Evolutionary conservation across 306 rosid genomes (phyloP).

Genomic region (Cucurbita ficifolia): DNA sequence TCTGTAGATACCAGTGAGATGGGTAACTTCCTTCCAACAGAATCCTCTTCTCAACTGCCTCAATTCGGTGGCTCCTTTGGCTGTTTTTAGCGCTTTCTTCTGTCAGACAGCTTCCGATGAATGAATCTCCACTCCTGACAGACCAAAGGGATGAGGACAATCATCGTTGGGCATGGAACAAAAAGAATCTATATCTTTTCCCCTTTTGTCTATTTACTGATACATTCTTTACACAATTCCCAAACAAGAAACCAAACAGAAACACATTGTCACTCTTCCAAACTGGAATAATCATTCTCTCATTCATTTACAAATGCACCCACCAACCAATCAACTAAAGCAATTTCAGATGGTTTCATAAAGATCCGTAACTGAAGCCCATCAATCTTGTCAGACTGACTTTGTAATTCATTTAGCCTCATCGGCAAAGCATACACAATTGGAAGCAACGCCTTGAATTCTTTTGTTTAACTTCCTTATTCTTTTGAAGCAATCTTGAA

Average conservation of each 20-base stretch:
- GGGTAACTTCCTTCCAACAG: neutral
- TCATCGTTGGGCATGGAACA: neutral
- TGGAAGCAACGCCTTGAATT: neutral
- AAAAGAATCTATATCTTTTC: neutral
- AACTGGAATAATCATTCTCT: neutral
- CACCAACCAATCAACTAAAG: neutral
- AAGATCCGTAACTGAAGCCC: neutral
- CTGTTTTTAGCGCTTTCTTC: neutral
- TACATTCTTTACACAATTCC: conserved; percentile 3
- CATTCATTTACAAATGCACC: conserved; percentile 4
- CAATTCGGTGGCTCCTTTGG: neutral
- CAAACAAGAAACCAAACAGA: neutral
- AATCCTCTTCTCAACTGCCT: neutral
- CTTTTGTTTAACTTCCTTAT: neutral
- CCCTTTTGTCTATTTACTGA: conserved; percentile 2
- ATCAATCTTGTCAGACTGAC: neutral
- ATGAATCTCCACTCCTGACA: neutral
- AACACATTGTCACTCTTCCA: neutral
- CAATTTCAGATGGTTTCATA: neutral
- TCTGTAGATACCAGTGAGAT: neutral
- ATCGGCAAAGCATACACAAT: neutral
- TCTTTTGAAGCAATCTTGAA: conserved; percentile 24
- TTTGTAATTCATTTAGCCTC: neutral
- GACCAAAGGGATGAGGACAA: neutral
- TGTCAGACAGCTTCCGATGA: neutral